Evolutionary conservation across 495 filamentous ascomycete genomes (phyloP), one percentile per base, ranked within the genome.

Genomic region (Parathielavia hyrcaniae): DNA sequence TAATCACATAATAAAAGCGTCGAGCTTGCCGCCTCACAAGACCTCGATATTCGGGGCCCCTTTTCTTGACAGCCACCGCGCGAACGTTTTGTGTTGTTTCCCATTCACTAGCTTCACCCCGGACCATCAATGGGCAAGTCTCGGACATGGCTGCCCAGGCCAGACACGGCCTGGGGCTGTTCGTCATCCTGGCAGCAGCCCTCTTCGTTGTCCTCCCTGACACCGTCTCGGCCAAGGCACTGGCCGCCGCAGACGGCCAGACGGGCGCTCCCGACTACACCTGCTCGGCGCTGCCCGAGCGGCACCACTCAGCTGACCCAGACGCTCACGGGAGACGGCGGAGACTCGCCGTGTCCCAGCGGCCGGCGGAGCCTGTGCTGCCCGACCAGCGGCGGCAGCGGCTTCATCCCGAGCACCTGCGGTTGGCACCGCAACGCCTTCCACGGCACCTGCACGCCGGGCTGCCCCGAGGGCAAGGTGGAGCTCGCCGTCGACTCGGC

Each of bases 241-340:
- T 49, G 13, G 26, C 46, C 36, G 34, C 49, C 26, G 55, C 35
- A 14, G 20, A 17, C 46, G 22, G n/a, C 23, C 19, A 32, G 16
- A n/a, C 52, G 13, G 19, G n/a, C 5, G 53, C 17, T 20, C 49
- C 49, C 17, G 49, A 57, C 44, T 57, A 57, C 35, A 60, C 46
- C 14, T 64, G 62, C 44, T 35, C 49, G 9, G 26, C 43, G 13
- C 48, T 50, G 48, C 32, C 48, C 48, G 4, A 20, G 22, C 16
- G 48, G 48, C 30, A 36, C 48, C n/a, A 36, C 32, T 7, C 9
- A 8, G 2, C 48, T 50, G 3, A 50, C 48, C 4, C 48, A 50
- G 19, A 50, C 48, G 1, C 48, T 50, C 17, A 50, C 48, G 2
- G 48, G 48, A 12, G 48, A 50, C 48, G 48, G 48, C 32, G 48